These are phyloP conservation scores for Pseudozyma pruni DNA, from an alignment of 1,284 basidiomycete genomes.

Conservation along the genomic window DNA sequence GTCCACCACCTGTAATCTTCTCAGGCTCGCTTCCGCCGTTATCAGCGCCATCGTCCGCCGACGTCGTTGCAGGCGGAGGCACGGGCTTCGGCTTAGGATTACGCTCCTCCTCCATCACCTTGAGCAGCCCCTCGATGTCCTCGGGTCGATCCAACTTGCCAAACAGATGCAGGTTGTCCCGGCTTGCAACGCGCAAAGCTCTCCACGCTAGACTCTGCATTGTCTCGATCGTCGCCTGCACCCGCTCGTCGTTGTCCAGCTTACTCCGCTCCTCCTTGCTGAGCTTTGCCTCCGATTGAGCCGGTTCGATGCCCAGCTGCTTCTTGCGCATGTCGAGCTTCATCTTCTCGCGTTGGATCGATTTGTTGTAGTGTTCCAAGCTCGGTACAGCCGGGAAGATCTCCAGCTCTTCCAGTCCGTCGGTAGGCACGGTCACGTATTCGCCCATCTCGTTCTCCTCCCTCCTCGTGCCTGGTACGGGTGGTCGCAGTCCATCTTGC, in stretches of 20 bases:
- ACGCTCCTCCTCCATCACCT: constrained; percentile 46
- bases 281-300: constrained; percentile 9
- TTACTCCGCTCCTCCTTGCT: constrained; percentile 35
- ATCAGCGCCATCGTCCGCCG: not conserved
- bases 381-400: constrained; percentile 47
- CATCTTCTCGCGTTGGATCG: constrained; percentile 51
- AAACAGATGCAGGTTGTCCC: constrained; percentile 49
- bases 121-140: constrained; percentile 42
- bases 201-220: constrained; percentile 61
- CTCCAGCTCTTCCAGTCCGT: constrained; percentile 64
- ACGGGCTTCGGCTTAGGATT: constrained; percentile 31
- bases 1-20: not conserved
- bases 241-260: constrained; percentile 35
- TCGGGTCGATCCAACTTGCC: constrained; percentile 44
- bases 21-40: constrained; percentile 1
- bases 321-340: constrained; percentile 50
- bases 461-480: constrained; percentile 33
- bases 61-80: constrained; percentile 3
- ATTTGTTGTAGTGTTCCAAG: constrained; percentile 48
- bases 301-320: constrained; percentile 47
- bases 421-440: constrained; percentile 48
- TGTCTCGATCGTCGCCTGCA: constrained; percentile 29
- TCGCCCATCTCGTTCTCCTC: constrained; percentile 56
- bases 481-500: constrained; percentile 58
- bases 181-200: constrained; percentile 50